A percentile compares a stretch with the other conserved stretches of the same genome.
Conservation (phyloP, 139 green algal species). For the Deuterostichococcus epilithicus region DNA sequence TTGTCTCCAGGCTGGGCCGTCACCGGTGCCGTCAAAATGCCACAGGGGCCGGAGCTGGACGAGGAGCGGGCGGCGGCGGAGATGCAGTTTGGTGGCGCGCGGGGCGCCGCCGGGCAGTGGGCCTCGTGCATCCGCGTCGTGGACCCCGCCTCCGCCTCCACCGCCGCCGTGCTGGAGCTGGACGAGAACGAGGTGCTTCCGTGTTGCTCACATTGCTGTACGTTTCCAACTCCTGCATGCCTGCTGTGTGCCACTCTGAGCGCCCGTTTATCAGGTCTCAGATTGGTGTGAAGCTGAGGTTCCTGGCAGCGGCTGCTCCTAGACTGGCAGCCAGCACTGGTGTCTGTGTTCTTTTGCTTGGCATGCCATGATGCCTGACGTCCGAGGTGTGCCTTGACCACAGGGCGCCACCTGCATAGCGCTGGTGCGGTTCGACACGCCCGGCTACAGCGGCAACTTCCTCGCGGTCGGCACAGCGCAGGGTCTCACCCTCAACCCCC, state of each 20-base stretch:
- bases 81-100: constrained; percentile 77
- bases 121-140: constrained; percentile 87
- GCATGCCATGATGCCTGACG: too few relatives aligned
- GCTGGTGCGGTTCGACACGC: constrained; percentile 60
- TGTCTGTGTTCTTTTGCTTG: too few relatives aligned
- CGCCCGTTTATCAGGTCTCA: too few relatives aligned
- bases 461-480: constrained; percentile 81
- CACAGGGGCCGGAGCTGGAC: constrained; percentile 65
- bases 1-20: constrained; percentile 4
- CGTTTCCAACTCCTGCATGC: too few relatives aligned
- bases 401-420: constrained; percentile 57
- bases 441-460: constrained; percentile 34
- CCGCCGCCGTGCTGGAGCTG: constrained; percentile 60
- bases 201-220: too few relatives aligned
- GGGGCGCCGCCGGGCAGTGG: constrained; percentile 73
- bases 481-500: constrained; percentile 81
- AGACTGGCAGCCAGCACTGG: neutral
- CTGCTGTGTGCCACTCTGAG: too few relatives aligned
- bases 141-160: constrained; percentile 59
- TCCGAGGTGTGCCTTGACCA: too few relatives aligned
- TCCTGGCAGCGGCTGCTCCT: too few relatives aligned
- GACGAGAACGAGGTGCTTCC: constrained; percentile 73
- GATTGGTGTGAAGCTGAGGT: too few relatives aligned
- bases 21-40: too few relatives aligned
- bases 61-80: constrained; percentile 65